Percentiles rank a stretch among this genome's conserved stretches.
These are phyloP conservation scores for Pyronema omphalodes DNA, from an alignment of 495 filamentous ascomycete genomes.

Conservation along the genomic window DNA sequence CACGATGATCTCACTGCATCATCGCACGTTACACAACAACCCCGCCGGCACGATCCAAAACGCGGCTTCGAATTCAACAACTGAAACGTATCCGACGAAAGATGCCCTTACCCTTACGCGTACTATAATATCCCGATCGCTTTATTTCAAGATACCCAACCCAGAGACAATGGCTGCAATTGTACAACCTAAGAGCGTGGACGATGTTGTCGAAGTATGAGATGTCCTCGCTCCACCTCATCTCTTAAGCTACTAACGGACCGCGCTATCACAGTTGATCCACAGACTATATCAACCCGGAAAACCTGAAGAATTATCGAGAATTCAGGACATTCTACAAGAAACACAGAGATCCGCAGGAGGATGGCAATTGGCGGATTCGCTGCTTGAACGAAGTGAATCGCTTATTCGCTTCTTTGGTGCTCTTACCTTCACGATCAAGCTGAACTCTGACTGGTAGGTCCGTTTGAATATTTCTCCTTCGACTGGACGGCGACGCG, in stretches of 20 bases:
- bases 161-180: not conserved
- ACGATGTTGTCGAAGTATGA: not conserved
- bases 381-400: conserved; percentile 43
- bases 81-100: too few relatives aligned
- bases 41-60: too few relatives aligned
- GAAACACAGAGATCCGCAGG: conserved; percentile 53
- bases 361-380: conserved; percentile 73
- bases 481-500: not conserved
- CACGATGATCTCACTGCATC: too few relatives aligned
- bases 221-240: not conserved
- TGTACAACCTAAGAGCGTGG: not conserved
- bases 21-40: too few relatives aligned
- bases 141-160: too few relatives aligned
- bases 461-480: conserved; percentile 6
- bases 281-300: conserved; percentile 54
- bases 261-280: conserved; percentile 32
- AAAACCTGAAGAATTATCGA: conserved; percentile 37
- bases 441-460: conserved; percentile 70
- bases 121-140: too few relatives aligned
- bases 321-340: conserved; percentile 61
- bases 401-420: conserved; percentile 75
- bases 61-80: too few relatives aligned
- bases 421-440: conserved; percentile 83
- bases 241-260: too few relatives aligned
- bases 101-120: too few relatives aligned